Conservation (phyloP, 2,329 filamentous ascomycete genomes). For the Claviceps sorghi region DNA sequence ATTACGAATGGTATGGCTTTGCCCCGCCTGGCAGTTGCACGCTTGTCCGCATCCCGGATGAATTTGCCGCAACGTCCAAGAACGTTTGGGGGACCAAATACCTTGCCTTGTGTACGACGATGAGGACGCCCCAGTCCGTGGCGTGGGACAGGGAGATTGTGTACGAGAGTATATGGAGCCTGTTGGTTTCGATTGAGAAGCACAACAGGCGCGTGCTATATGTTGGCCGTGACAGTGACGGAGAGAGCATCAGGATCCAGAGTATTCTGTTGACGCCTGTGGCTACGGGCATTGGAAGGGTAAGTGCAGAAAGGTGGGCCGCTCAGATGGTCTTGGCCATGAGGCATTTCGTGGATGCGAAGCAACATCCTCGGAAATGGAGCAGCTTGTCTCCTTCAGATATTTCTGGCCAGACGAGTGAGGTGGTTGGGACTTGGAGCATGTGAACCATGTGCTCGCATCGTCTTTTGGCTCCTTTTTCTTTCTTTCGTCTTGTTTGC, state of each 20-base stretch:
- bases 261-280: conserved; percentile 36
- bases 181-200: conserved; percentile 32
- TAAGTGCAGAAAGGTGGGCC: conserved; percentile 34
- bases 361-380: conserved; percentile 29
- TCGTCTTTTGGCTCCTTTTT: too few species aligned
- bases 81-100: conserved; percentile 28
- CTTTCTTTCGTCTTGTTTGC: too few species aligned
- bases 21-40: conserved; percentile 36
- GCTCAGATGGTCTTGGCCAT: conserved; percentile 33
- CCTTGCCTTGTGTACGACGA: conserved; percentile 38
- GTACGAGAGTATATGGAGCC: conserved; percentile 38
- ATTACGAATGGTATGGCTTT: conserved; percentile 32
- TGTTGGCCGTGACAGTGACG: conserved; percentile 1
- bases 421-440: conserved; percentile 4
- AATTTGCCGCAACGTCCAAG: conserved; percentile 16
- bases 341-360: conserved; percentile 35
- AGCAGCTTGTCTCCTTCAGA: conserved; percentile 13
- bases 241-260: conserved; percentile 17
- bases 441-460: background rate
- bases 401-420: conserved; percentile 4
- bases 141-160: conserved; percentile 37
- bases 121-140: conserved; percentile 30
- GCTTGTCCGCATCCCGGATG: conserved; percentile 27
- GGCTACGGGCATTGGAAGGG: conserved; percentile 31
- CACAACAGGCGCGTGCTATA: conserved; percentile 24